Conservation (phyloP, 805 yeast species). For the Candida vaughaniae region DNA sequence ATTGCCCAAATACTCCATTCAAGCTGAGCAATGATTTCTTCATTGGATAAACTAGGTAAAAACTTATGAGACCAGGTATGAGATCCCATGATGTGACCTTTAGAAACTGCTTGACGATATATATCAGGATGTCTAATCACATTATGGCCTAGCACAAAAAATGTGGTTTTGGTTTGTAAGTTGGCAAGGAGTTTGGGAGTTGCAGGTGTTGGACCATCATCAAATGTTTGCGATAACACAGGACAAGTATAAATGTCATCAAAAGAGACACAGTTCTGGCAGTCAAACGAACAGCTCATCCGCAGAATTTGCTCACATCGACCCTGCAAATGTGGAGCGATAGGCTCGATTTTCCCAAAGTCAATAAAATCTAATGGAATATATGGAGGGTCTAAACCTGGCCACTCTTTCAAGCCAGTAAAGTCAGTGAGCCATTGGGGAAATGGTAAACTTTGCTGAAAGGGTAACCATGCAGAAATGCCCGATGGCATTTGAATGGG, state of each 20-base stretch:
- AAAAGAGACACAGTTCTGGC: constrained; percentile 69
- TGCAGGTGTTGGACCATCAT: constrained; percentile 86
- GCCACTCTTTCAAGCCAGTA: constrained; percentile 80
- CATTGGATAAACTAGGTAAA: constrained; percentile 74
- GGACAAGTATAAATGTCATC: constrained; percentile 81
- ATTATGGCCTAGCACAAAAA: constrained; percentile 83
- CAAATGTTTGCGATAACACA: constrained; percentile 81
- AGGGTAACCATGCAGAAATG: neutral
- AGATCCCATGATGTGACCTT: constrained; percentile 79
- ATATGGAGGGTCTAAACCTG: constrained; percentile 84
- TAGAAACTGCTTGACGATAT: constrained; percentile 51
- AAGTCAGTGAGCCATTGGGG: constrained; percentile 78
- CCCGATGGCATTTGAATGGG: neutral
- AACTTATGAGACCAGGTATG: constrained; percentile 94
- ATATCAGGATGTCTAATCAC: constrained; percentile 75
- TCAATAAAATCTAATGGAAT: constrained; percentile 75
- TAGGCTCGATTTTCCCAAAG: constrained; percentile 47
- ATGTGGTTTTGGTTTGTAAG: constrained; percentile 62
- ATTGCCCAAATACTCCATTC: constrained; percentile 98
- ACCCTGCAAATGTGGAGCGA: constrained; percentile 53
- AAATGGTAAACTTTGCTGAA: constrained; percentile 41
- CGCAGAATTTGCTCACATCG: constrained; percentile 52
- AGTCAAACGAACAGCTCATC: constrained; percentile 73
- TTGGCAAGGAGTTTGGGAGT: constrained; percentile 59
- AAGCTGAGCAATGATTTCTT: constrained; percentile 81